Evolutionary conservation across 1,139 yeast species (phyloP).

Genomic region (Suhomyces anneliseae): DNA sequence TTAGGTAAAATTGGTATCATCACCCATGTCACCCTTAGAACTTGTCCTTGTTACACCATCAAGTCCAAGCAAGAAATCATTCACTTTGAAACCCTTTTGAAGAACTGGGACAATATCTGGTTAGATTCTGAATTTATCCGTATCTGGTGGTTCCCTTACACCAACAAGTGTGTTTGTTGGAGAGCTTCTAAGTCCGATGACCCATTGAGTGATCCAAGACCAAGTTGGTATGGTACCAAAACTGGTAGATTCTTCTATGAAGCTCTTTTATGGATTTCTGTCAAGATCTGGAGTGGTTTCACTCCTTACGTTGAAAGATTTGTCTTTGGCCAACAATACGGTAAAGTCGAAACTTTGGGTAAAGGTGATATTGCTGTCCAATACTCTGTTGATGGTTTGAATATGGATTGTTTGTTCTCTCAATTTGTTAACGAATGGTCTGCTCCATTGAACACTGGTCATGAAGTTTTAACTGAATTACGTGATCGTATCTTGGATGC

Average conservation of each 20-base stretch:
- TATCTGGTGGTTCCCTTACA: slow-evolving; percentile 97
- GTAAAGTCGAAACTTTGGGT: slow-evolving; percentile 68
- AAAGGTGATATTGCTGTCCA: slow-evolving; percentile 71
- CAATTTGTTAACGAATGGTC: slow-evolving; percentile 98
- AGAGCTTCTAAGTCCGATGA: slow-evolving; percentile 74
- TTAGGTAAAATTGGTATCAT: slow-evolving; percentile 92
- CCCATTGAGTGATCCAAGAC: slow-evolving; percentile 63
- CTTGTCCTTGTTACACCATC: slow-evolving; percentile 81
- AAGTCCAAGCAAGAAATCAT: slow-evolving; percentile 82
- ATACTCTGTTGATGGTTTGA: slow-evolving; percentile 80
- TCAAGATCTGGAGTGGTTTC: slow-evolving; percentile 64
- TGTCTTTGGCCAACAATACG: slow-evolving; percentile 83
- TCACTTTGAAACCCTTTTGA: slow-evolving; percentile 67
- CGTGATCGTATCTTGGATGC: slow-evolving; percentile 64
- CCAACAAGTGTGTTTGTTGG: slow-evolving; percentile 85
- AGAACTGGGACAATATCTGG: slow-evolving; percentile 76
- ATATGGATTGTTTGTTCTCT: slow-evolving; percentile 93
- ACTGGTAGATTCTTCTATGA: slow-evolving; percentile 81
- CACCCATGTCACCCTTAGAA: slow-evolving; percentile 81
- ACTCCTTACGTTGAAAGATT: slow-evolving; percentile 85
- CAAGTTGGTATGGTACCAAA: slow-evolving; percentile 82
- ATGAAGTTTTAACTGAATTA: slow-evolving; percentile 64
- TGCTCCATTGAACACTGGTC: slow-evolving; percentile 78
- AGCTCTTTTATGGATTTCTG: slow-evolving; percentile 74
- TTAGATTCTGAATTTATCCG: slow-evolving; percentile 87